Evolutionary conservation across 768 basidiomycete species (phyloP).

Genomic region (Dentipellis sp.): DNA sequence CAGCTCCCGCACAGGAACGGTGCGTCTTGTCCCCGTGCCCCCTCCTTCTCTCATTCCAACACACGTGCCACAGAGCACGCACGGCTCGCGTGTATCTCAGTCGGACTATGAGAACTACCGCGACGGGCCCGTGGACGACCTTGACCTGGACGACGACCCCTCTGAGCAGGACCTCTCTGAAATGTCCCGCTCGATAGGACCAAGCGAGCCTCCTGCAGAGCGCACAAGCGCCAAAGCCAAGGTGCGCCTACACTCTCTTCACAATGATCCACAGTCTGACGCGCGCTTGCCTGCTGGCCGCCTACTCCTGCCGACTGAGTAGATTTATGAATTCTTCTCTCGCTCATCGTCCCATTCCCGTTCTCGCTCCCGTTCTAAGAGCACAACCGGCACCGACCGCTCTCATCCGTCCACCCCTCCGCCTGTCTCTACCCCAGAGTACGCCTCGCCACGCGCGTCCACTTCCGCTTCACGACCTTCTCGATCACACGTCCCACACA

Average conservation of each 20-base stretch:
- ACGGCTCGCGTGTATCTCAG: conserved; percentile 13
- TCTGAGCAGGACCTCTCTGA: neutral
- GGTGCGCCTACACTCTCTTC: conserved; percentile 3
- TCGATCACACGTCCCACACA: conserved; percentile 15
- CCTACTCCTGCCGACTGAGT: neutral
- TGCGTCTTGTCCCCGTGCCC: neutral
- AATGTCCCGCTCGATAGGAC: conserved; percentile 8
- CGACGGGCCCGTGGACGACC: conserved; percentile 8
- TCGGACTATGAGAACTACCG: conserved; percentile 15
- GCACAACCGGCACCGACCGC: conserved; percentile 9
- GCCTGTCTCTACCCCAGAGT: conserved; percentile 7
- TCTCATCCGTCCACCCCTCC: conserved; percentile 18
- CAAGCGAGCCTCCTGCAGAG: conserved; percentile 2
- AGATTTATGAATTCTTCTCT: conserved; percentile 54
- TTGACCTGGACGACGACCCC: conserved; percentile 8
- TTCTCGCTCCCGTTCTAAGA: conserved; percentile 44
- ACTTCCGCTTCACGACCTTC: conserved; percentile 9
- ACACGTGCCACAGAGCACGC: conserved; percentile 13
- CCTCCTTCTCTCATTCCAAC: conserved; percentile 4
- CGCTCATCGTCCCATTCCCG: conserved; percentile 49
- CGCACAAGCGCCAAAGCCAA: conserved; percentile 8
- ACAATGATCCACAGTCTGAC: neutral
- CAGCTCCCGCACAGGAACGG: conserved; percentile 9
- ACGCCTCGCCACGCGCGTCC: too few relatives aligned
- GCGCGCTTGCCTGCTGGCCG: neutral